A percentile compares a stretch with the other conserved stretches of the same genome.
Evolutionary conservation across 2,329 filamentous ascomycete genomes (phyloP).

Genomic region (Fusarium virguliforme): DNA sequence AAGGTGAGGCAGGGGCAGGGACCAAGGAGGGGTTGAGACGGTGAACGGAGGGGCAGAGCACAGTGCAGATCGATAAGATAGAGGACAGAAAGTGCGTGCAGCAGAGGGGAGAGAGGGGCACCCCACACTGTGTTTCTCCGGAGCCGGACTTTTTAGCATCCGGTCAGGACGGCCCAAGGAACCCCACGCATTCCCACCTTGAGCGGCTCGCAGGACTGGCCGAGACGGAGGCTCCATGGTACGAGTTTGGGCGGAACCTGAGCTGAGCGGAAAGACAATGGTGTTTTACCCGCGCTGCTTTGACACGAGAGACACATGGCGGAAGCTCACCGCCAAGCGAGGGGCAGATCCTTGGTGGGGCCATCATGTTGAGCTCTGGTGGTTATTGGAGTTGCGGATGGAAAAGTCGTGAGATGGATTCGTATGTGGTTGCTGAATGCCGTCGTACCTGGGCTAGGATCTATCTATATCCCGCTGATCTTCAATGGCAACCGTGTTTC

Average conservation of each 20-base stretch:
- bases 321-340: constrained; percentile 23
- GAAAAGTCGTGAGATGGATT: not conserved
- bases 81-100: constrained; percentile 10
- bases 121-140: constrained; percentile 38
- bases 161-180: constrained; percentile 35
- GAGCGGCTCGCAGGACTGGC: constrained; percentile 28
- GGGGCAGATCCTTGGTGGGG: not conserved
- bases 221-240: constrained; percentile 37
- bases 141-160: constrained; percentile 40
- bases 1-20: constrained; percentile 29
- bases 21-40: constrained; percentile 43
- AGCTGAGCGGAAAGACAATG: constrained; percentile 18
- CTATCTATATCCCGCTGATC: constrained; percentile 1
- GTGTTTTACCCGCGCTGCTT: constrained; percentile 1
- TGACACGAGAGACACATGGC: constrained; percentile 17
- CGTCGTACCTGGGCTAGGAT: not conserved
- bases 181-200: constrained; percentile 38
- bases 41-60: constrained; percentile 50
- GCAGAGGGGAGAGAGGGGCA: not conserved
- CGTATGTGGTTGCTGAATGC: not conserved
- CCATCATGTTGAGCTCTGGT: not conserved
- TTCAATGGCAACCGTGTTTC: not conserved
- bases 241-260: constrained; percentile 32
- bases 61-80: constrained; percentile 51
- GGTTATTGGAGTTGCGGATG: not conserved